Evolutionary conservation across 2,329 filamentous ascomycete genomes (phyloP).

Genomic region (Myriosclerotinia duriaeana): DNA sequence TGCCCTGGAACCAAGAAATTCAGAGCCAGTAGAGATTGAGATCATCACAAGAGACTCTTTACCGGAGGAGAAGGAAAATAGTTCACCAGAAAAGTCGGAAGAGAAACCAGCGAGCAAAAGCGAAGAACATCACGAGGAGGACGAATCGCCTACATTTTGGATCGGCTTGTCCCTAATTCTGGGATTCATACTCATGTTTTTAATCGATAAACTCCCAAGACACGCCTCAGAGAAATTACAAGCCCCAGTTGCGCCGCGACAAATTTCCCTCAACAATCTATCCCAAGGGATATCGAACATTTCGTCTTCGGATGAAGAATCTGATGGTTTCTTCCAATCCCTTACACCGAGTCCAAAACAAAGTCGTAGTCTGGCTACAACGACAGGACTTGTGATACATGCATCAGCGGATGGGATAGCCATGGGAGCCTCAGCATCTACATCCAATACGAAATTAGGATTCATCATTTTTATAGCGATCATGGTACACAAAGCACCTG

Average conservation of each 20-base stretch:
- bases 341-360: constrained; percentile 58
- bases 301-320: constrained; percentile 50
- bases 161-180: constrained; percentile 83
- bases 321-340: constrained; percentile 59
- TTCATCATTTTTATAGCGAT: constrained; percentile 95
- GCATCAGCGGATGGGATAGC: constrained; percentile 94
- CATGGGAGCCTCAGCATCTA: constrained; percentile 83
- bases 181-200: constrained; percentile 95
- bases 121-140: constrained; percentile 41
- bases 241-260: constrained; percentile 66
- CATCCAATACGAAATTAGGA: constrained; percentile 70
- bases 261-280: constrained; percentile 86
- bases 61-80: constrained; percentile 13
- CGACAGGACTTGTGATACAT: constrained; percentile 92
- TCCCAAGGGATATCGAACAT: constrained; percentile 49
- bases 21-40: neutral
- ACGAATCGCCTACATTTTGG: constrained; percentile 64
- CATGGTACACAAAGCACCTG: constrained; percentile 96
- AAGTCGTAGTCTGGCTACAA: constrained; percentile 72
- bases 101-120: constrained; percentile 15
- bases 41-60: constrained; percentile 10
- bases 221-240: constrained; percentile 67
- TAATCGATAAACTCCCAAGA: constrained; percentile 82
- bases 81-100: constrained; percentile 17
- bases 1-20: neutral